Evolutionary conservation across 164 flowering plant species (phyloP).

Genomic region (Kingdonia uniflora): DNA sequence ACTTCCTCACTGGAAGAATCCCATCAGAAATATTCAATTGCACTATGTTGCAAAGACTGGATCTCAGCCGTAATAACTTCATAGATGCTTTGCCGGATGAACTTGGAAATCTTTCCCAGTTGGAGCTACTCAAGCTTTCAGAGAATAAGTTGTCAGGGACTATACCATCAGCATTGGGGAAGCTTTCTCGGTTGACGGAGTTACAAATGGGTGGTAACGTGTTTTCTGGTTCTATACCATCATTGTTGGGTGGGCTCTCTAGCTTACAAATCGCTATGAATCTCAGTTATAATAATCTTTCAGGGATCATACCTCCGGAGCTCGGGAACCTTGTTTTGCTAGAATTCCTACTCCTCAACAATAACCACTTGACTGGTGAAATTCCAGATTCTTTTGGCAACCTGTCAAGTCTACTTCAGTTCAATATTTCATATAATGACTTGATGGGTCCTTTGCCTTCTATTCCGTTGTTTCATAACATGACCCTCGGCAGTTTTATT

Average conservation of each 20-base stretch:
- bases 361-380: constrained; percentile 72
- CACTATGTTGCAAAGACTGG: constrained; percentile 80
- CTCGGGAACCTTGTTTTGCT: constrained; percentile 71
- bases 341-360: constrained; percentile 57
- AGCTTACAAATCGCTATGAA: constrained; percentile 90
- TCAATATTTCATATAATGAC: constrained; percentile 75
- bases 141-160: constrained; percentile 67
- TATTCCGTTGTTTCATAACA: constrained; percentile 46
- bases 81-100: constrained; percentile 44
- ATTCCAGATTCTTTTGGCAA: constrained; percentile 63
- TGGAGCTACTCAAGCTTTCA: constrained; percentile 75
- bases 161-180: constrained; percentile 65
- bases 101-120: constrained; percentile 59
- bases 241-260: constrained; percentile 58
- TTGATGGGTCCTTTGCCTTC: constrained; percentile 72
- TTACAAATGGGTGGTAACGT: constrained; percentile 81
- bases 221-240: constrained; percentile 72
- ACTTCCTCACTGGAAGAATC: constrained; percentile 53
- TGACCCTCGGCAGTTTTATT: constrained; percentile 44
- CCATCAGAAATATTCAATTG: constrained; percentile 62
- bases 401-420: constrained; percentile 68
- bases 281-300: constrained; percentile 71
- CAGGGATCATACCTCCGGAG: constrained; percentile 63
- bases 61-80: constrained; percentile 70
- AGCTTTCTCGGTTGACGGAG: constrained; percentile 67